Evolutionary conservation across 768 basidiomycete genomes (phyloP), one percentile per base, ranked within the genome.

Genomic region (Leucocoprinus sp.): DNA sequence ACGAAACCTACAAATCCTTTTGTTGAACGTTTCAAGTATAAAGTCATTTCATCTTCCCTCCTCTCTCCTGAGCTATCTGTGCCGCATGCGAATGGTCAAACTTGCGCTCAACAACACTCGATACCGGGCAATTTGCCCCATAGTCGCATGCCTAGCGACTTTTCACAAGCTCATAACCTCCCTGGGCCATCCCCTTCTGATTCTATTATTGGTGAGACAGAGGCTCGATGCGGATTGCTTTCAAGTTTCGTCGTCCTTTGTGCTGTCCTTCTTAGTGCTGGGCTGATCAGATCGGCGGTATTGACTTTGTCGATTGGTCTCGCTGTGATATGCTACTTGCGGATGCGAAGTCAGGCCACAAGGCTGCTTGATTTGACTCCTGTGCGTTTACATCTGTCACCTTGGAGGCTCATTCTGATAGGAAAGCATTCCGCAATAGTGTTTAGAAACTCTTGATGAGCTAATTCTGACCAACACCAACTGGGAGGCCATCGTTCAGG

Each of bases 11-110:
- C 69, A 3, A 72, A 63, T 50, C 69, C 72, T 15, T 84, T 87
- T 54, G 75, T 77, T 7, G 86, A 90, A 62, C 81, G 75, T 33
- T 88, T 90, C 75, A 88, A 88, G 59, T 89, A 88, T 70, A 78
- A 76, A 49, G 75, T 89, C 3, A 87, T 89, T 49, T 86, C 86
- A 3, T 88, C 86, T 2, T 78, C 84, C 6, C 67, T 89, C 7
- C 70, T 89, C n/a, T 76, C 83, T 2, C 60, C 76, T 2, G 65
- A 76, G 42, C 66, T 80, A 45, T 55, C 78, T 31, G 52, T 73
- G 23, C 62, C 73, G 52, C 52, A 60, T 42, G 36, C 62, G 52
- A 23, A 36, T 8, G 46, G 55, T 48, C 11, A 61, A 17, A n/a
- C 39, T 34, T 54, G 64, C 43, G 46, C 54, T 42, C 59, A 65